These are phyloP conservation scores for Juglanconis sp. DNA, from an alignment of 2,329 filamentous ascomycete genomes.

Conservation along the genomic window DNA sequence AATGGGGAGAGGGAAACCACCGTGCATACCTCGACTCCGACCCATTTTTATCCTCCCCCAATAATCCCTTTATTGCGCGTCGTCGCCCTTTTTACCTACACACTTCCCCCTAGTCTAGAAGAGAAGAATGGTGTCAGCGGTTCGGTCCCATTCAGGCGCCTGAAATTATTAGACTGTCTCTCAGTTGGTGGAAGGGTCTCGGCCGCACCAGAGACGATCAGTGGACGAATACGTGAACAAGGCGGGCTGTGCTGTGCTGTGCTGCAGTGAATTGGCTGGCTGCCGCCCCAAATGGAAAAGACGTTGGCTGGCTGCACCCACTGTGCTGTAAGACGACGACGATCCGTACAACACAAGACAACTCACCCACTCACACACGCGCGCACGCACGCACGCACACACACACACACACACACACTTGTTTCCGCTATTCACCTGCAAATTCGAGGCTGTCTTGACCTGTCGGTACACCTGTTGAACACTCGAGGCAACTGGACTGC, in stretches of 20 bases:
- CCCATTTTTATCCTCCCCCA: conserved; percentile 39
- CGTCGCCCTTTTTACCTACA: conserved; percentile 1
- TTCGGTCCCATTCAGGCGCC: conserved; percentile 4
- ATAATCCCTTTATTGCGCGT: conserved; percentile 19
- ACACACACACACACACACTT: no score
- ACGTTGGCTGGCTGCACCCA: neutral
- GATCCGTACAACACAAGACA: conserved; percentile 5
- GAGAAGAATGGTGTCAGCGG: conserved; percentile 14
- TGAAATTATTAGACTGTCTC: conserved; percentile 8
- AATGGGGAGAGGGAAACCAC: conserved; percentile 16
- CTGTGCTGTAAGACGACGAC: neutral
- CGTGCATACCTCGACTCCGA: conserved; percentile 52
- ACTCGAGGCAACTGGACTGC: rapidly evolving
- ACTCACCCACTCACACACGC: conserved; percentile 4
- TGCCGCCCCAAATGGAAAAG: neutral
- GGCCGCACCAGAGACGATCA: conserved; percentile 15
- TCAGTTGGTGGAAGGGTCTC: conserved; percentile 15
- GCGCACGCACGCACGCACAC: no score
- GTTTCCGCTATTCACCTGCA: no score
- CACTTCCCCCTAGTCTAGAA: conserved; percentile 10
- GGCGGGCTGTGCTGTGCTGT: conserved; percentile 11
- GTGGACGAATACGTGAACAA: conserved; percentile 10
- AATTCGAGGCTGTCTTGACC: no score
- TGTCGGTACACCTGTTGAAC: no score
- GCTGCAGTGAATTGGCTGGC: neutral